These are phyloP conservation scores for Cladosporium sp. DNA, from an alignment of 2,329 filamentous ascomycete species.

Conservation along the genomic window DNA sequence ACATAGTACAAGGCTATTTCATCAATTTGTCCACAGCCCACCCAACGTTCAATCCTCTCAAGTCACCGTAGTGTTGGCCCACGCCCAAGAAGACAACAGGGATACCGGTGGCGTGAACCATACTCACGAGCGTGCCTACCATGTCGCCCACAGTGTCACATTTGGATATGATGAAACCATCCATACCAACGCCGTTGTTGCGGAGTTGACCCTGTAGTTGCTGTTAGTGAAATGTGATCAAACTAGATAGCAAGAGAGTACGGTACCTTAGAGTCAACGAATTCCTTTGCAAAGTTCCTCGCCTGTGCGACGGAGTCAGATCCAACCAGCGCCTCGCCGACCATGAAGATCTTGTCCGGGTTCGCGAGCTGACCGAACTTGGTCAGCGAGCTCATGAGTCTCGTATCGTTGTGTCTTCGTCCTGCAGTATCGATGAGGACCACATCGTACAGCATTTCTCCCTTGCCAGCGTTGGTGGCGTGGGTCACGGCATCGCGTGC, in stretches of 20 bases:
- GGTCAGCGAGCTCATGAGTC: conserved; percentile 92
- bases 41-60: conserved; percentile 60
- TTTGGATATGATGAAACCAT: conserved; percentile 98
- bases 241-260: background rate
- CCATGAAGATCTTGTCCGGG: conserved; percentile 98
- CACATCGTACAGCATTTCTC: conserved; percentile 64
- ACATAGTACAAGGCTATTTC: conserved; percentile 34
- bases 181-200: conserved; percentile 65
- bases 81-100: conserved; percentile 88
- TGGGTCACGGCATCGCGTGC: conserved; percentile 88
- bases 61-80: conserved; percentile 63
- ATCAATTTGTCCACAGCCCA: conserved; percentile 60
- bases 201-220: conserved; percentile 24
- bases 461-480: conserved; percentile 55
- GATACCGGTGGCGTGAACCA: conserved; percentile 92
- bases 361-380: conserved; percentile 96
- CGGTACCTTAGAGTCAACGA: conserved; percentile 44
- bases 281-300: conserved; percentile 90
- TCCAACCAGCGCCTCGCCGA: conserved; percentile 86
- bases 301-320: conserved; percentile 95
- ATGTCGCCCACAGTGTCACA: conserved; percentile 99
- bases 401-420: conserved; percentile 88
- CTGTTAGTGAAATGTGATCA: background rate
- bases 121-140: conserved; percentile 91
- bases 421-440: conserved; percentile 97